Percentiles rank a stretch among this genome's conserved stretches.
phyloP scores from a whole-genome alignment of 169 alveolate genomes.

The Haemoproteus tartakovskyi region DNA sequence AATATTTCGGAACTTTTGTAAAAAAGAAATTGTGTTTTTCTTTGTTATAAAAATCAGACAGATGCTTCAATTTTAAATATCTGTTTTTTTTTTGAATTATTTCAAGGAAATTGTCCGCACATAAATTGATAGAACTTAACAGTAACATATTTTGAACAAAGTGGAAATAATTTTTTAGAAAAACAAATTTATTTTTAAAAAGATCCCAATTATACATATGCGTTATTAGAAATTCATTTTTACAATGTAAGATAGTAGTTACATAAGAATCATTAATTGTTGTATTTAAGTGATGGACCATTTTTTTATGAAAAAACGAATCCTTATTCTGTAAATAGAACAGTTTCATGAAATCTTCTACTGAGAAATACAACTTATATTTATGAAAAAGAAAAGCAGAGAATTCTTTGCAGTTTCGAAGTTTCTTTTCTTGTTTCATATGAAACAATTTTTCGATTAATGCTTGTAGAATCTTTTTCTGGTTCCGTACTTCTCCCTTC shows the following conservation, averaged over 20 bases:
- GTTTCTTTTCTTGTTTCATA: conserved; percentile 25
- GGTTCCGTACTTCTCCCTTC: background rate
- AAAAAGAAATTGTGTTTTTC: background rate
- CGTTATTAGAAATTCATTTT: conserved; percentile 19
- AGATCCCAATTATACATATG: conserved; percentile 51
- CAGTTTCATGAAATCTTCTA: conserved; percentile 28
- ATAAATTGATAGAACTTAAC: conserved; percentile 16
- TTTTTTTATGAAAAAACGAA: conserved; percentile 15
- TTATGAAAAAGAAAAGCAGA: conserved; percentile 18
- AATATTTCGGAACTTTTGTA: conserved; percentile 4
- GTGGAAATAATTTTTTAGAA: conserved; percentile 10
- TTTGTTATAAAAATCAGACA: conserved; percentile 1
- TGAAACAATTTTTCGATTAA: conserved; percentile 35
- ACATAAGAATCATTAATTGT: conserved; percentile 21
- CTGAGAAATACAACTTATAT: conserved; percentile 8
- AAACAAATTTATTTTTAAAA: conserved; percentile 30
- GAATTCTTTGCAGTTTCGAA: conserved; percentile 19
- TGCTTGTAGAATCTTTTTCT: conserved; percentile 3
- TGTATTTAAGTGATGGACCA: conserved; percentile 9
- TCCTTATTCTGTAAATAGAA: conserved; percentile 46
- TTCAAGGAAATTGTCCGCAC: conserved; percentile 6
- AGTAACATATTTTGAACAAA: conserved; percentile 37
- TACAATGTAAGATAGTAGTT: conserved; percentile 5
- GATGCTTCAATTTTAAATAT: conserved; percentile 20
- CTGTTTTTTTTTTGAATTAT: conserved; percentile 1